These are phyloP conservation scores for Microcos paniculata DNA, from an alignment of 345 rosid genomes.

Conservation along the genomic window DNA sequence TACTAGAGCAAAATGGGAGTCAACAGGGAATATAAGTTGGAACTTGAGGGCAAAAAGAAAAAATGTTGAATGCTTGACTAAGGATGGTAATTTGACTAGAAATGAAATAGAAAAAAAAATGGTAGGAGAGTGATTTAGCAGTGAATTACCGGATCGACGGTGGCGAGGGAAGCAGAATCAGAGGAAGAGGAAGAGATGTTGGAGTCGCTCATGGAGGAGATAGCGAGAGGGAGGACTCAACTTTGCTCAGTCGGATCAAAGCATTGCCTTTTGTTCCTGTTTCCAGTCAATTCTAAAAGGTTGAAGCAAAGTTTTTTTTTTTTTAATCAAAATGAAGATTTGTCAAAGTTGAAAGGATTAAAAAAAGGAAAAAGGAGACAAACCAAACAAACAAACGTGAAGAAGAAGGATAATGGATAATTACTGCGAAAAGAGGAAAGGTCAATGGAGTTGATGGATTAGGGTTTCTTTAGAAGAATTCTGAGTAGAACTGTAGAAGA, in stretches of 20 bases:
- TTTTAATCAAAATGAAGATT: not conserved
- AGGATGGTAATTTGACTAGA: not conserved
- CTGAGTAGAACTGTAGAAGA: no score
- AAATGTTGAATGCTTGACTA: not conserved
- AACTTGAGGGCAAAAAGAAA: not conserved
- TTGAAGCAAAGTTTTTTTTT: not conserved
- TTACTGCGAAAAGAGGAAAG: not conserved
- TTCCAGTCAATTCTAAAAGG: not conserved
- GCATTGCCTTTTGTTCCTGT: conserved; percentile 19
- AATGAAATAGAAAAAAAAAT: not conserved
- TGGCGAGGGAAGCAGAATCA: conserved; percentile 57
- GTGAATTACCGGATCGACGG: conserved; percentile 59
- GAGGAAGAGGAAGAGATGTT: conserved; percentile 55
- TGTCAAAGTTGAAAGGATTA: conserved; percentile 13
- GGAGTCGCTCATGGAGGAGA: conserved; percentile 67
- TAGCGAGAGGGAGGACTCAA: not conserved
- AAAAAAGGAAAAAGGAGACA: no score
- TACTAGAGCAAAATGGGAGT: not conserved
- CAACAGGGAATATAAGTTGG: not conserved
- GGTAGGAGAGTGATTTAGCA: not conserved
- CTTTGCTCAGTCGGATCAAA: conserved; percentile 3
- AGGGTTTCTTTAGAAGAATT: not conserved
- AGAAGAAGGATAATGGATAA: not conserved
- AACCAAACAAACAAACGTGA: not conserved
- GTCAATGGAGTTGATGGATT: not conserved